Percentiles rank a stretch among this genome's conserved stretches.
Conservation (phyloP, 2,329 filamentous ascomycete genomes). For the Botrytis galanthina region DNA sequence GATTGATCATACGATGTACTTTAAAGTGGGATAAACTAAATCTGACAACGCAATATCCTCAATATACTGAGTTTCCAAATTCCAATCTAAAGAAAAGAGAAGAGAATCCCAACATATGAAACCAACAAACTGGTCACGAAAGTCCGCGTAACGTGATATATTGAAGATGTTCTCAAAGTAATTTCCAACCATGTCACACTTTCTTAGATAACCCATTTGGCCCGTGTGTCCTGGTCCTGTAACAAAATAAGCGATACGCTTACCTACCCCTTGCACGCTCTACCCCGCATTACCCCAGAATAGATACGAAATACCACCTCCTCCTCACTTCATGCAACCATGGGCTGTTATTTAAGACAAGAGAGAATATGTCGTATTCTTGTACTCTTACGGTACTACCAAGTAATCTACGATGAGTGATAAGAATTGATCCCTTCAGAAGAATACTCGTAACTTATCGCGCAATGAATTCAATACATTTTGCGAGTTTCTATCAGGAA, state of each 20-base stretch:
- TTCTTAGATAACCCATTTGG: neutral
- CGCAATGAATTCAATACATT: neutral
- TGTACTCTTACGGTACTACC: neutral
- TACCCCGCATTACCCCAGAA: constrained; percentile 12
- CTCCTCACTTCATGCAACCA: constrained; percentile 8
- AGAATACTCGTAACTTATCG: neutral
- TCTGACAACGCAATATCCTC: neutral
- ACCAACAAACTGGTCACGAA: neutral
- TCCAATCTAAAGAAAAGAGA: neutral
- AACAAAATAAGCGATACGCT: neutral
- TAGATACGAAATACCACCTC: neutral
- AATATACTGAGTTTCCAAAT: neutral
- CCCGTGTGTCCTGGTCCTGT: neutral
- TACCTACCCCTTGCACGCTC: neutral
- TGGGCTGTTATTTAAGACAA: neutral
- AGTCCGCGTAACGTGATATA: neutral
- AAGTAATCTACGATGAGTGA: neutral
- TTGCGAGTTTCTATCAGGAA: too few relatives aligned
- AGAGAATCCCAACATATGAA: neutral
- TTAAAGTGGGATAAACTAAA: neutral
- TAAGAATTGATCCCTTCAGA: neutral
- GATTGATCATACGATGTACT: neutral
- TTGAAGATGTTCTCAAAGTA: neutral
- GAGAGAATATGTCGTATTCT: neutral
- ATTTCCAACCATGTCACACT: neutral